Base-by-base conservation (phyloP, 306 rosid genomes). In the peach (Prunus persica) region DNA sequence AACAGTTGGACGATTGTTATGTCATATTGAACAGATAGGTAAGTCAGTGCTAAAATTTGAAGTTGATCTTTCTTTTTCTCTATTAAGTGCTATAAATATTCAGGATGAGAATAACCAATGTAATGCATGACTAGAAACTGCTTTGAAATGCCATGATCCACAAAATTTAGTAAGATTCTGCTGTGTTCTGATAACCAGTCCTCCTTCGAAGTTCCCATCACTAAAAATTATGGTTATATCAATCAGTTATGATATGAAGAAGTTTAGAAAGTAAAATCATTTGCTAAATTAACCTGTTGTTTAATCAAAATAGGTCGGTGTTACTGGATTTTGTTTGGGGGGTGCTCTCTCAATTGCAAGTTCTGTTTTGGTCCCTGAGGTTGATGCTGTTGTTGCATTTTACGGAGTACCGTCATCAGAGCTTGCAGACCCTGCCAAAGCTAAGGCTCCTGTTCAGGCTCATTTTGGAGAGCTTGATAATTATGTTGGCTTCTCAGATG, bases 281-380 rank as follows among this genome's bases (percentile, higher is more conserved):
- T 19, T 47, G 51, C 73, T 76, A 83, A 71, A 6, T 64, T 57
- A 24, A 38, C 69, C 8, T 67, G 30, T 74, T 52, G 25, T 65
- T 51, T 83, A 70, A 51, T 77, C 74, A 52, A 67, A 65, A 67
- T 83, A 92, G 99, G 96, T 80, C 69, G 97, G 99, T 86, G 97
- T 95, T 52, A 88, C 97, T 82, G 99, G 99, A 80, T 95, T 84
- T 79, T 95, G 99, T 77, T 92, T 95, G 99, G 99, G 97, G 27
- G 99, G 97, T 75, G 99, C 99, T 64, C 99, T 95, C 27, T 82
- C 99, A 34, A 89, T 95, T 80, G 99, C 99, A 74, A 90, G 99
- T 75, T 92, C 99, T 67, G 99, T 92, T 38, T 85, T 95, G 87
- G 86, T 89, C 45, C 89, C 97, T 38, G 81, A 82, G 72, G 92